phyloP scores from a whole-genome alignment of 2,329 filamentous ascomycete genomes.

The Fusarium sp. region DNA sequence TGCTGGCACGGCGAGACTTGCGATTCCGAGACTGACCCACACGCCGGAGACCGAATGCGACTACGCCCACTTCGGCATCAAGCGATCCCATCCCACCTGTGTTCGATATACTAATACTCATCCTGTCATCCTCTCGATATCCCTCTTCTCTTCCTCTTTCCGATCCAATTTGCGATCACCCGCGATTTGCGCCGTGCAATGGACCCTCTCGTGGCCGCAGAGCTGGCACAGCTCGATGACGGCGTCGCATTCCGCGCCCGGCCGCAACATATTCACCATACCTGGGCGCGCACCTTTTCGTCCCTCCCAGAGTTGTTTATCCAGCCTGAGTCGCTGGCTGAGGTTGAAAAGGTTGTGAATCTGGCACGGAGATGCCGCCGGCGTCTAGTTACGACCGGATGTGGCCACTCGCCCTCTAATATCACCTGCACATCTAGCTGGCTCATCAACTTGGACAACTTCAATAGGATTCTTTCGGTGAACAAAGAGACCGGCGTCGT shows the following conservation, averaged over 20 bases:
- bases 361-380: constrained; percentile 86
- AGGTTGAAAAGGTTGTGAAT: constrained; percentile 87
- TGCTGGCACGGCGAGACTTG: constrained; percentile 18
- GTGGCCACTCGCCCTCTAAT: constrained; percentile 91
- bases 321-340: constrained; percentile 82
- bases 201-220: constrained; percentile 56
- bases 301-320: constrained; percentile 93
- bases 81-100: constrained; percentile 34
- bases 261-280: constrained; percentile 83
- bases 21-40: constrained; percentile 38
- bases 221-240: constrained; percentile 54
- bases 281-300: constrained; percentile 95
- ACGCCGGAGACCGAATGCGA: constrained; percentile 33
- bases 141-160: not conserved
- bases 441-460: constrained; percentile 93
- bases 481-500: constrained; percentile 77
- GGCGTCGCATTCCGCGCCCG: constrained; percentile 82
- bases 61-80: constrained; percentile 46
- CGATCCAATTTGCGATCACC: not conserved
- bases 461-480: constrained; percentile 79
- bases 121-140: constrained; percentile 16
- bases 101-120: constrained; percentile 28
- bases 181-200: constrained; percentile 48
- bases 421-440: constrained; percentile 94
- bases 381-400: constrained; percentile 88